Evolutionary conservation across 2,329 filamentous ascomycete species (phyloP), one percentile per base, ranked within the genome.

Genomic region (Beauveria varroae): DNA sequence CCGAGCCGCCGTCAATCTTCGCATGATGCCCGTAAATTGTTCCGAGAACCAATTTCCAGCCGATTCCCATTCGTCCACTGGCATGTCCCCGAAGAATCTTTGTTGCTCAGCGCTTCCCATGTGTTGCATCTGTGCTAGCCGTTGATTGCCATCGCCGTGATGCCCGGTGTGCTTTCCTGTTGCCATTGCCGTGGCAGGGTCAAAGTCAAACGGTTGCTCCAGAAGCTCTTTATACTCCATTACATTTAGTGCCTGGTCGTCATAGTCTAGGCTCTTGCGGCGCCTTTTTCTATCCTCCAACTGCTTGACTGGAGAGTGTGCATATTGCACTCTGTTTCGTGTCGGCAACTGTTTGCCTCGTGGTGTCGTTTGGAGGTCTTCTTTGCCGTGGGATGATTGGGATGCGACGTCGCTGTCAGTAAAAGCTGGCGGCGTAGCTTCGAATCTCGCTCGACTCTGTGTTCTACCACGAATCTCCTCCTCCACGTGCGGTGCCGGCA

Each of bases 11-110:
- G 76, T 78, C 64, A 86, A 69, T 57, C 72, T 74, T 63, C 75
- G 71, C 69, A 84, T 76, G 47, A 86, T 71, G 3, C 73, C 73
- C 8, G 76, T 72, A 63, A 86, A 86, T 63, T 78, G 79, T 49
- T 78, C 77, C 24, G 84, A 72, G 61, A 86, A 84, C 83, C 83
- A 86, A 64, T 85, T 82, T 5, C 83, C 83, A 1, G 82, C 78
- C 16, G 78, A 74, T 65, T 86, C 83, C 83, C 83, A 86, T 58
- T 86, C 83, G 18, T 76, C 72, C 16, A 85, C 74, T 1, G 79
- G 71, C 76, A 86, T 80, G 57, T 76, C 75, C 3, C 74, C 76
- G 67, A 86, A 85, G 59, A 86, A 79, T 1, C 75, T 69, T 37
- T 72, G 73, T 66, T 83, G 81, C 54, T 81, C 78, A 37, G 69